Evolutionary conservation across 257 asterid species (phyloP).

Genomic region (Przewalskia tangutica): DNA sequence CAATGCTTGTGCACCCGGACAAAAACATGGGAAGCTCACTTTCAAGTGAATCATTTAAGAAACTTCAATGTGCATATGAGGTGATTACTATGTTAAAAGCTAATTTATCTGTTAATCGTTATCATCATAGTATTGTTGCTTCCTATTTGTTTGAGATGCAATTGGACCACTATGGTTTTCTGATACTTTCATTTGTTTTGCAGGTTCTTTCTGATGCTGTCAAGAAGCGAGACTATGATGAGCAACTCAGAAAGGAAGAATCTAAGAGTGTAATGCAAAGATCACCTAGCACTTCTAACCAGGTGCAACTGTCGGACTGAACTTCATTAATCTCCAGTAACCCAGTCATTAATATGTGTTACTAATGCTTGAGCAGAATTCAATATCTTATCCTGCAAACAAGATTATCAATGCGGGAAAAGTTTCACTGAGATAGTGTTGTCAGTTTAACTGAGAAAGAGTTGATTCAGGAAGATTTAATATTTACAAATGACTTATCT

Average conservation of each 20-base stretch:
- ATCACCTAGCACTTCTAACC: slow-evolving; percentile 72
- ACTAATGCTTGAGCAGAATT: background rate
- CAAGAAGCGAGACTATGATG: slow-evolving; percentile 93
- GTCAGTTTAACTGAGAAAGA: background rate
- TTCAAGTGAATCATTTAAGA: slow-evolving; percentile 95
- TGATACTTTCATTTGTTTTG: slow-evolving; percentile 19
- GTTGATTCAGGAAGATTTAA: background rate
- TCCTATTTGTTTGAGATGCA: slow-evolving; percentile 13
- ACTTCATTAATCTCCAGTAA: background rate
- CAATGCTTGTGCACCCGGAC: slow-evolving; percentile 99
- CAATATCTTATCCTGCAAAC: background rate
- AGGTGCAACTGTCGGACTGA: slow-evolving; percentile 30
- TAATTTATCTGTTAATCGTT: background rate
- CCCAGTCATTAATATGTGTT: background rate
- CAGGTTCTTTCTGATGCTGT: slow-evolving; percentile 93
- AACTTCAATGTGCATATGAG: slow-evolving; percentile 97
- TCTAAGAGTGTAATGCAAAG: slow-evolving; percentile 64
- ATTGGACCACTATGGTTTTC: slow-evolving; percentile 5
- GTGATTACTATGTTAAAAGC: slow-evolving; percentile 23
- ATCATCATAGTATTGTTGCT: background rate
- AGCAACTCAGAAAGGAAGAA: slow-evolving; percentile 83
- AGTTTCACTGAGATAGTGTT: background rate
- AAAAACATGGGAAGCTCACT: slow-evolving; percentile 89
- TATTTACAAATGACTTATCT: slow-evolving; percentile 1
- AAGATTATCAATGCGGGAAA: background rate